Base-by-base conservation (phyloP, 2,329 filamentous ascomycete species). In the Cercospora berteroae region DNA sequence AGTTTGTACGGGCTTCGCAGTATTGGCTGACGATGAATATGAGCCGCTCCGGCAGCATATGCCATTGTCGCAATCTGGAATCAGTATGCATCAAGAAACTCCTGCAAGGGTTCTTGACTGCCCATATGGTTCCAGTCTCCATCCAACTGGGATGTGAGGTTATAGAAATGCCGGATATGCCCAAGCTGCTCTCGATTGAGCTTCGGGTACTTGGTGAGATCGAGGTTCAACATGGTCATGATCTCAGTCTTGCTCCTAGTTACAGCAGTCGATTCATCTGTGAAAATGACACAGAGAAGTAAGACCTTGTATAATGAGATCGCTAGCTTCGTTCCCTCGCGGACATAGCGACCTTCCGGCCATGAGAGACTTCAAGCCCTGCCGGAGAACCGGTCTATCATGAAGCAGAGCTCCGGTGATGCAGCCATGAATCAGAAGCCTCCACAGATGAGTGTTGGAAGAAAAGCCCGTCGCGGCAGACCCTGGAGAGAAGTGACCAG, bases 51-150 rank as follows among this genome's bases (percentile, higher is more conserved):
- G 0, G 77, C 68, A 3, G 76, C 80, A 64, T 83, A 83, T 18
- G 75, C 73, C 77, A 82, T 81, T 2, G 76, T 79, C 0, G 80
- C 79, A 13, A 82, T 67, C 67, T 81, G 79, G 67, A 81, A 82
- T 9, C 80, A 78, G 57, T 79, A 76, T 13, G 76, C 75, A 48
- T 78, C 75, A 59, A 75, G 63, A 62, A 75, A 81, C 64, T 82
- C 81, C 66, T 82, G 79, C 12, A 70, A 73, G 5, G 77, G 76
- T 12, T 81, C 78, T 60, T 78, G 73, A 20, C 71, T 63, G 13
- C 77, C 78, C 75, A 80, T 76, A 44, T 76, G 70, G 13, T 67
- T 56, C 78, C 77, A 79, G 60, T 77, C 73, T 1, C 74, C 75
- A 33, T 75, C 72, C 0, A 66, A 48, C 10, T 74, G 75, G 1